phyloP scores from a whole-genome alignment of 192 early-diverging fungal genomes.

The Lobosporangium transversale region DNA sequence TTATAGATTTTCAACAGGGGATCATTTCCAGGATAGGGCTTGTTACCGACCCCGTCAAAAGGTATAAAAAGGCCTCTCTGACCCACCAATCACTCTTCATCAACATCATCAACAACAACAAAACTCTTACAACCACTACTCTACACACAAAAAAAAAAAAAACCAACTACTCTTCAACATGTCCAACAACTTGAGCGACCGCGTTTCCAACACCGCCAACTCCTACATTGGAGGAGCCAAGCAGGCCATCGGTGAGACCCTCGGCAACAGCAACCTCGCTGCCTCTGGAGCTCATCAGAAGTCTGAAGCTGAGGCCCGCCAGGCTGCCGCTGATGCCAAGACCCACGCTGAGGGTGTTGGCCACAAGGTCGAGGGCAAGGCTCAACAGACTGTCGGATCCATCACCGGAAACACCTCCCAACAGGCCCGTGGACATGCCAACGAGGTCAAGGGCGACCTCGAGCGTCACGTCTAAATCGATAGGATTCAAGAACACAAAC shows the following conservation, averaged over 20 bases:
- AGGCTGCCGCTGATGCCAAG: conserved; percentile 13
- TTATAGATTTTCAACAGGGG: not conserved
- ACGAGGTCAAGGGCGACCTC: conserved; percentile 12
- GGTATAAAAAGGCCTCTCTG: not conserved
- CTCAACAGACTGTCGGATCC: conserved; percentile 27
- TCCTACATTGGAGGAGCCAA: conserved; percentile 23
- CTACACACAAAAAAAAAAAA: not conserved
- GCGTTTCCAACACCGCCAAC: conserved; percentile 18
- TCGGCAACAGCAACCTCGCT: conserved; percentile 10
- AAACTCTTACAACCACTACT: not conserved
- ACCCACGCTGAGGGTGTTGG: conserved; percentile 17
- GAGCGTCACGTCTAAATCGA: conserved; percentile 18
- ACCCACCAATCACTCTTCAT: not conserved
- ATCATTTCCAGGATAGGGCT: no score
- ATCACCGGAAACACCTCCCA: not conserved
- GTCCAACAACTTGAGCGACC: not conserved
- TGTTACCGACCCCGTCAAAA: not conserved
- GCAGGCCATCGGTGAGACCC: conserved; percentile 21
- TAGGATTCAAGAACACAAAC: not conserved
- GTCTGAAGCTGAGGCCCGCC: conserved; percentile 20
- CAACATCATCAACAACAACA: not conserved
- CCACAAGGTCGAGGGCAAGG: conserved; percentile 13
- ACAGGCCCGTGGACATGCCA: conserved; percentile 22
- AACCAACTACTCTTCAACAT: not conserved
- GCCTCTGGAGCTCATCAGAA: conserved; percentile 18